Percentiles rank a stretch among this genome's conserved stretches.
phyloP scores from a whole-genome alignment of 1,284 basidiomycete species.

The Acaromyces ingoldii region DNA sequence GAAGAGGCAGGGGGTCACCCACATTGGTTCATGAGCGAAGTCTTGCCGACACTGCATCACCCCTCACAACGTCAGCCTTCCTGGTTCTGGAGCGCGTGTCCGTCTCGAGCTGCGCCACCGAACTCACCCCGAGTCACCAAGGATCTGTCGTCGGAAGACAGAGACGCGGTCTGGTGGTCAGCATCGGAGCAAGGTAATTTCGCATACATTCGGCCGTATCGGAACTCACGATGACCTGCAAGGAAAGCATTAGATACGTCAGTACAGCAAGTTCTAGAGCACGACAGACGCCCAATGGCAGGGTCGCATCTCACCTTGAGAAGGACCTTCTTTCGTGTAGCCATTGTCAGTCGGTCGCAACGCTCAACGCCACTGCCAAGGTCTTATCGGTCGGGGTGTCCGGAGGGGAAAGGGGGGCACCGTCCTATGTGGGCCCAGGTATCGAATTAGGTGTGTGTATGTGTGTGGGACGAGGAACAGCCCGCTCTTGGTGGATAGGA shows the following conservation, averaged over 20 bases:
- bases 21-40: conserved; percentile 98
- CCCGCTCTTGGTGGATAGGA: too few relatives aligned
- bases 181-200: background rate
- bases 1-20: conserved; percentile 10
- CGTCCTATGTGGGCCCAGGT: too few relatives aligned
- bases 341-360: conserved; percentile 51
- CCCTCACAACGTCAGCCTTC: too few relatives aligned
- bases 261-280: background rate
- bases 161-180: background rate
- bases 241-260: background rate
- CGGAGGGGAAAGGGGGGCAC: too few relatives aligned
- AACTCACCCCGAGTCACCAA: conserved; percentile 43
- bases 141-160: conserved; percentile 18
- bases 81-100: background rate
- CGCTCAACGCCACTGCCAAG: too few relatives aligned
- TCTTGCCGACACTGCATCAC: conserved; percentile 83
- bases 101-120: background rate
- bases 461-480: too few relatives aligned
- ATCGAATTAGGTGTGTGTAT: too few relatives aligned
- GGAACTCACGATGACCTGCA: conserved; percentile 41
- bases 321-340: conserved; percentile 68
- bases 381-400: too few relatives aligned
- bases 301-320: conserved; percentile 68
- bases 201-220: background rate
- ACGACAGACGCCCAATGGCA: background rate